phyloP scores from a whole-genome alignment of 1,139 yeast species.

The Geotrichum bryndzae region DNA sequence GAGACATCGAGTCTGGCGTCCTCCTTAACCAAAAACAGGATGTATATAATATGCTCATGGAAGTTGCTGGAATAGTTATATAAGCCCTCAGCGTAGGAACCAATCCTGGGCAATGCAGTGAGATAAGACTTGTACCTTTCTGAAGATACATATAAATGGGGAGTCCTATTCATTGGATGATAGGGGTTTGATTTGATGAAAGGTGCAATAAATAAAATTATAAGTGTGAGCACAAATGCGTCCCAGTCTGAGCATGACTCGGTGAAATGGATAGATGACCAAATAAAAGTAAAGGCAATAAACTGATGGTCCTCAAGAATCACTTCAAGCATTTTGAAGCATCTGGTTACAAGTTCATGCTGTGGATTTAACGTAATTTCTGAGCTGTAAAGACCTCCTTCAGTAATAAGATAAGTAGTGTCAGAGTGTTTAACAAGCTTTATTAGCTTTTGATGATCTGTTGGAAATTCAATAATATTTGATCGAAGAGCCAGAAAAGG shows the following conservation, averaged over 20 bases:
- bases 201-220: slow-evolving; percentile 35
- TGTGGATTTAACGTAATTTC: slow-evolving; percentile 37
- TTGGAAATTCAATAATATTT: slow-evolving; percentile 21
- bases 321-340: slow-evolving; percentile 32
- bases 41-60: background rate
- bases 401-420: slow-evolving; percentile 11
- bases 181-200: slow-evolving; percentile 5
- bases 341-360: slow-evolving; percentile 40
- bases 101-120: background rate
- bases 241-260: slow-evolving; percentile 55
- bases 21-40: slow-evolving; percentile 11
- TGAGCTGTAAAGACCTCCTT: slow-evolving; percentile 7
- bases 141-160: slow-evolving; percentile 1
- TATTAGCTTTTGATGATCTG: slow-evolving; percentile 15
- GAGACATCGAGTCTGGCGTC: slow-evolving; percentile 13
- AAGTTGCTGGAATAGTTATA: background rate
- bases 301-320: slow-evolving; percentile 54
- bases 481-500: slow-evolving; percentile 61
- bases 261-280: slow-evolving; percentile 54
- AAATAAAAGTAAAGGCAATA: slow-evolving; percentile 54
- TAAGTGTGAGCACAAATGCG: slow-evolving; percentile 49
- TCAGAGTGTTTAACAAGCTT: slow-evolving; percentile 7
- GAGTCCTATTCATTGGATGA: slow-evolving; percentile 9
- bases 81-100: background rate
- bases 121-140: slow-evolving; percentile 5